Conservation (phyloP, 148 eudicot genomes). For the Heliosperma pusillum region DNA sequence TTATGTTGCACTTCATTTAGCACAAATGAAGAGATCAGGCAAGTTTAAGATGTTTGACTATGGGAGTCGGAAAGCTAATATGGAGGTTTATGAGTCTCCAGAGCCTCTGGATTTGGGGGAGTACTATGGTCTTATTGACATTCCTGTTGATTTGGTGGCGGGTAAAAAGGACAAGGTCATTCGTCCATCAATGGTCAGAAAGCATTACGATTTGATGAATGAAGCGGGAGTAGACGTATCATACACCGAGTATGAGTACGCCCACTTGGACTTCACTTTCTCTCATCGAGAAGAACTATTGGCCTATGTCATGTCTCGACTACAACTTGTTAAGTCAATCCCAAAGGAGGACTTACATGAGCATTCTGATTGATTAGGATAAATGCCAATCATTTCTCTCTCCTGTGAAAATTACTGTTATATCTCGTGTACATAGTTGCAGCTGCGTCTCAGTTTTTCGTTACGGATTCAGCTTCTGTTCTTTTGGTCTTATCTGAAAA, state of each 20-base stretch:
- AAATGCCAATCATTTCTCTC: not conserved
- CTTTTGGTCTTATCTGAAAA: slow-evolving; percentile 13
- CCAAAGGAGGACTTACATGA: slow-evolving; percentile 20
- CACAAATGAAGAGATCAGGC: slow-evolving; percentile 69
- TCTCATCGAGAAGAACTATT: slow-evolving; percentile 92
- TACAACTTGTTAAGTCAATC: slow-evolving; percentile 55
- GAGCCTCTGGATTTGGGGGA: slow-evolving; percentile 86
- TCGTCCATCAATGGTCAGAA: slow-evolving; percentile 84
- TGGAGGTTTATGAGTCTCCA: slow-evolving; percentile 59
- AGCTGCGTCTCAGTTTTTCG: slow-evolving; percentile 9
- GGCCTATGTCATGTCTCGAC: slow-evolving; percentile 79
- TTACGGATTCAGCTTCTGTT: slow-evolving; percentile 18
- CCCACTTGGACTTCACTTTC: slow-evolving; percentile 95
- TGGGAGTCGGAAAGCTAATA: slow-evolving; percentile 62
- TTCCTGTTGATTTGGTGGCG: slow-evolving; percentile 90
- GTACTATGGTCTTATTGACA: slow-evolving; percentile 59
- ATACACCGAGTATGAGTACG: slow-evolving; percentile 80
- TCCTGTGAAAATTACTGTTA: slow-evolving; percentile 2
- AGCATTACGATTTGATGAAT: slow-evolving; percentile 65
- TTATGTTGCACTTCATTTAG: slow-evolving; percentile 79
- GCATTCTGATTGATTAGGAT: slow-evolving; percentile 19
- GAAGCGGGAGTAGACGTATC: slow-evolving; percentile 72
- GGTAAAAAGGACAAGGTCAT: slow-evolving; percentile 88
- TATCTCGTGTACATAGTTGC: slow-evolving; percentile 27
- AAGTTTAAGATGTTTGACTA: slow-evolving; percentile 87